These are phyloP conservation scores for Golubevia sp. DNA, from an alignment of 1,284 basidiomycete genomes.

Conservation along the genomic window DNA sequence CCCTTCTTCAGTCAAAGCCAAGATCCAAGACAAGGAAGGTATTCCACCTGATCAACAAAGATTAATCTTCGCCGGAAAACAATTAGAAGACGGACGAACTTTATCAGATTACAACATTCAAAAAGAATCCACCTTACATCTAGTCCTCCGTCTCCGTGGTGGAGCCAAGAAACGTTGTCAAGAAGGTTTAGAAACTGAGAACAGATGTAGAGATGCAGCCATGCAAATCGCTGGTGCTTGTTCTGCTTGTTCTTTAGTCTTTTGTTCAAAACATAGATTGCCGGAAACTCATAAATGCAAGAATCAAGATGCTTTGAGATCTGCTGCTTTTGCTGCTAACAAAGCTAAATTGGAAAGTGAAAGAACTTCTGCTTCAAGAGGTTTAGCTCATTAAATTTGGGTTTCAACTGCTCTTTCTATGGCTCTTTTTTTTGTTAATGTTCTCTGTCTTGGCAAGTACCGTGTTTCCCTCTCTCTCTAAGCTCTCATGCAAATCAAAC, in stretches of 20 bases:
- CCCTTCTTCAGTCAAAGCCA: conserved; percentile 33
- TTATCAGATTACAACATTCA: conserved; percentile 63
- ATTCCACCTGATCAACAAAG: conserved; percentile 64
- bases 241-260: conserved; percentile 57
- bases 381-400: conserved; percentile 51
- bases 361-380: conserved; percentile 43
- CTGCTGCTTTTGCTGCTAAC: conserved; percentile 56
- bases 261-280: conserved; percentile 55
- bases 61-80: conserved; percentile 64
- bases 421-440: too few species aligned
- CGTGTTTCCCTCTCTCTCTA: too few species aligned
- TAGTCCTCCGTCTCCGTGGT: conserved; percentile 13
- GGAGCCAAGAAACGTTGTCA: conserved; percentile 53
- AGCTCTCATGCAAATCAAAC: too few species aligned
- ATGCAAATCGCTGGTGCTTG: conserved; percentile 59
- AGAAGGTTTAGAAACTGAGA: conserved; percentile 43
- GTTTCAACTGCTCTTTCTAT: too few species aligned
- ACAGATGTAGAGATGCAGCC: conserved; percentile 56
- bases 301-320: conserved; percentile 48
- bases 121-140: conserved; percentile 61
- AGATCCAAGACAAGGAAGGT: conserved; percentile 60
- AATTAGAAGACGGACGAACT: conserved; percentile 64
- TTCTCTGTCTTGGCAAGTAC: too few species aligned
- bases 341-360: conserved; percentile 59
- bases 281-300: conserved; percentile 57